A percentile compares a stretch with the other conserved stretches of the same genome.
These are phyloP conservation scores for Tylopilus subfusipes DNA, from an alignment of 768 basidiomycete genomes.

Conservation along the genomic window DNA sequence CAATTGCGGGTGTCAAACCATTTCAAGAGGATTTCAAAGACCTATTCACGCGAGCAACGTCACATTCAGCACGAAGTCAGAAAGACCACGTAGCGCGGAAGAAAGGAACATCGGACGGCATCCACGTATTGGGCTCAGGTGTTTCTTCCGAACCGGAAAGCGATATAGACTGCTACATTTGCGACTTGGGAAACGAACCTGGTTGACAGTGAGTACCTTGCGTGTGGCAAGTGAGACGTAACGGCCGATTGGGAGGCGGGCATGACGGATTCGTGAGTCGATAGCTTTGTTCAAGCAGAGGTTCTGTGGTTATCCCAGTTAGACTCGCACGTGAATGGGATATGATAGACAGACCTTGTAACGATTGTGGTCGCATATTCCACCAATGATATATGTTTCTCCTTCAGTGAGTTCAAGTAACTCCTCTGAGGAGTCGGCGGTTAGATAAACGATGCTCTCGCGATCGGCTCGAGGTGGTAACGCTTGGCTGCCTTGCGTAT, in stretches of 20 bases:
- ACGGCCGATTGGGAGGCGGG: conserved; percentile 91
- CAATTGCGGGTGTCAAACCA: conserved; percentile 87
- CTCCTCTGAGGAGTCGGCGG: conserved; percentile 89
- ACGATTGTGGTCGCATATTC: conserved; percentile 93
- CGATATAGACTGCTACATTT: neutral
- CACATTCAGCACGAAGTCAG: conserved; percentile 1
- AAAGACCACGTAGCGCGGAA: neutral
- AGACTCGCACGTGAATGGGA: conserved; percentile 2
- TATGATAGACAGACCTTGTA: conserved; percentile 62
- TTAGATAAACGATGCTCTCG: conserved; percentile 79
- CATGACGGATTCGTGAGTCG: conserved; percentile 70
- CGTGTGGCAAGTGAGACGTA: conserved; percentile 84
- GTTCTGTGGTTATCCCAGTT: conserved; percentile 48
- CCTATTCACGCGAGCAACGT: conserved; percentile 32
- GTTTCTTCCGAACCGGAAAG: neutral
- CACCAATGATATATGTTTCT: conserved; percentile 93
- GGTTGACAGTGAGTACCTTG: conserved; percentile 97
- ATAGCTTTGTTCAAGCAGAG: conserved; percentile 87
- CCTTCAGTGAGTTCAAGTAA: conserved; percentile 76
- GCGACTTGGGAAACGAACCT: conserved; percentile 39
- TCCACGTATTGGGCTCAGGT: neutral
- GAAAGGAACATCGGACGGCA: neutral
- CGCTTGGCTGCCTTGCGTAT: neutral
- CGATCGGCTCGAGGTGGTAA: conserved; percentile 28
- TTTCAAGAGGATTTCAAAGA: conserved; percentile 85